These are phyloP conservation scores for Monosporascus sp. DNA, from an alignment of 2,329 filamentous ascomycete genomes.

Conservation along the genomic window DNA sequence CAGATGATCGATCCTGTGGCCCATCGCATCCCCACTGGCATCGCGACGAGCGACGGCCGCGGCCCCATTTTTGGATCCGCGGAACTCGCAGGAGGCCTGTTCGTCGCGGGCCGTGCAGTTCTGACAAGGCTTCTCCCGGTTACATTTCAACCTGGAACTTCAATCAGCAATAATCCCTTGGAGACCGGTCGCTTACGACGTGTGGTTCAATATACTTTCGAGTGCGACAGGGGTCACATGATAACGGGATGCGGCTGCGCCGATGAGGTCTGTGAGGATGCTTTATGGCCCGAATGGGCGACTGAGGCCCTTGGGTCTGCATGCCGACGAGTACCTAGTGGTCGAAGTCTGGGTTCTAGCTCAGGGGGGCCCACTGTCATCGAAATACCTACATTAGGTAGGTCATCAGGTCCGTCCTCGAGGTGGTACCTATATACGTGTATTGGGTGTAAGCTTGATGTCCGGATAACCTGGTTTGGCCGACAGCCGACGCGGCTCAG, in stretches of 20 bases:
- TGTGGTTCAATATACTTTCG: slow-evolving; percentile 9
- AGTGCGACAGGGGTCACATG: slow-evolving; percentile 17
- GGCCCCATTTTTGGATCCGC: slow-evolving; percentile 9
- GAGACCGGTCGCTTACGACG: neutral
- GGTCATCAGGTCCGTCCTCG: no score
- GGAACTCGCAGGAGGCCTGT: slow-evolving; percentile 17
- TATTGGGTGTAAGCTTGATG: no score
- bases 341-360: no score
- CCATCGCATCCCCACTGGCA: slow-evolving; percentile 11
- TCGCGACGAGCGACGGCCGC: neutral
- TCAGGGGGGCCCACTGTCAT: no score
- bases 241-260: slow-evolving; percentile 13
- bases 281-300: neutral
- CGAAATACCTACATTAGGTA: no score
- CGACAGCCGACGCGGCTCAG: no score
- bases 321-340: neutral
- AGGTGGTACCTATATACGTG: no score
- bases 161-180: slow-evolving; percentile 1
- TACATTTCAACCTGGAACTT: slow-evolving; percentile 20
- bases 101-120: slow-evolving; percentile 20
- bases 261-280: neutral
- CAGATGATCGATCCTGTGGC: slow-evolving; percentile 15
- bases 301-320: slow-evolving; percentile 4
- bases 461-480: no score
- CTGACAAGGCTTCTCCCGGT: slow-evolving; percentile 23